Evolutionary conservation across 106 monocot species (phyloP).

Genomic region (Chionographis japonica): DNA sequence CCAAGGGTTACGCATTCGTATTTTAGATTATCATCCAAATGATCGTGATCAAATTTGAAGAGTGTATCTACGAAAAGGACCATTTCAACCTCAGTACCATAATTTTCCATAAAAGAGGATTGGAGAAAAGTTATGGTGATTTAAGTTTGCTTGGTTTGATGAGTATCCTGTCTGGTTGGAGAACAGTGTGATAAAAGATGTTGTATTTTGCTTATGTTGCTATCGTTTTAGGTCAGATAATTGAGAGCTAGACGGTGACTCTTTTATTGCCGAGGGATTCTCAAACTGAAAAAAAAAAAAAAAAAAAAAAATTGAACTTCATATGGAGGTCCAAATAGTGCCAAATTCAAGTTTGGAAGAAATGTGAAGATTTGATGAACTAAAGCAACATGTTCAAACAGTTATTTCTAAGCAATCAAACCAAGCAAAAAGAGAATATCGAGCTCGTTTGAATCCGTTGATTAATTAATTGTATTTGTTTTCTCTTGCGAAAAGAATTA

Average conservation of each 20-base stretch:
- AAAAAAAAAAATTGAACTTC: not conserved
- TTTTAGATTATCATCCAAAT: not conserved
- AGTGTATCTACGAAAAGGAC: not conserved
- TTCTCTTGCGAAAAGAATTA: not conserved
- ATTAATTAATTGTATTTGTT: too few species aligned
- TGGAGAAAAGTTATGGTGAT: not conserved
- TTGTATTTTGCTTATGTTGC: not conserved
- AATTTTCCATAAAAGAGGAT: not conserved
- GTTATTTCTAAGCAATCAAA: not conserved
- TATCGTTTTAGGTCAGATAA: not conserved
- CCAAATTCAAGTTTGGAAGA: not conserved
- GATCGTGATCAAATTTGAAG: not conserved
- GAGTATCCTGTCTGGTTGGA: not conserved
- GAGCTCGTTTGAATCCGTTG: not conserved
- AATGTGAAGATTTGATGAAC: slow-evolving; percentile 2
- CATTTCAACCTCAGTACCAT: not conserved
- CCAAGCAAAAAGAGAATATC: not conserved
- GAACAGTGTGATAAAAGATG: too few species aligned
- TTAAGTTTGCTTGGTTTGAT: not conserved
- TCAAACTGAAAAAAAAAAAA: not conserved
- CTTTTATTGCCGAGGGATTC: not conserved
- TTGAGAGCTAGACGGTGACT: not conserved
- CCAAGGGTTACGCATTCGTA: not conserved
- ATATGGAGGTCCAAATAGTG: not conserved
- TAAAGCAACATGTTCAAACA: not conserved